phyloP scores from a whole-genome alignment of 352 stramenopile species.

The Phytophthora sp. region DNA sequence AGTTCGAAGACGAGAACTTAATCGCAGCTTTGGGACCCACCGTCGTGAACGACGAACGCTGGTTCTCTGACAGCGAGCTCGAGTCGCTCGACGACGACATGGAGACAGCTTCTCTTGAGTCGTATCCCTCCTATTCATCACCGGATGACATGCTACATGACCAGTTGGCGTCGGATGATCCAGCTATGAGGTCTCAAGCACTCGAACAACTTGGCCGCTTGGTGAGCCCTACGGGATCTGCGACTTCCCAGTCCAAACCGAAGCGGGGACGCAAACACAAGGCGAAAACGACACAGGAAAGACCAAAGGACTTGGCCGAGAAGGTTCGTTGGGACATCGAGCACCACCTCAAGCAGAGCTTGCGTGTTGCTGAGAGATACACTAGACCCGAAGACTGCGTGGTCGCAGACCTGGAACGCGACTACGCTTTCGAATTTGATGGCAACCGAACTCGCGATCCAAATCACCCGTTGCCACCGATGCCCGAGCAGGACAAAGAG shows the following conservation, averaged over 20 bases:
- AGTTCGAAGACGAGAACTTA: conserved; percentile 59
- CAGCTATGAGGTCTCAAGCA: conserved; percentile 36
- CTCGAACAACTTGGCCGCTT: conserved; percentile 44
- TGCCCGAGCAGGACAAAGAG: conserved; percentile 38
- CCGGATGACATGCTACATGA: conserved; percentile 24
- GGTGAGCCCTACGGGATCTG: conserved; percentile 19
- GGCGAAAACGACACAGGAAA: not conserved
- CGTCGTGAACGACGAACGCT: conserved; percentile 41
- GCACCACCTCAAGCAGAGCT: conserved; percentile 39
- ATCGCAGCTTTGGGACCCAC: conserved; percentile 45
- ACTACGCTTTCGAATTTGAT: conserved; percentile 54
- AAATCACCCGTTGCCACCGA: conserved; percentile 46
- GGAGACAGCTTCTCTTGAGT: conserved; percentile 23
- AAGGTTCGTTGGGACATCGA: conserved; percentile 43
- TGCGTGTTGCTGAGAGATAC: conserved; percentile 38
- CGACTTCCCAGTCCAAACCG: not conserved
- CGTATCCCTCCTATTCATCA: not conserved
- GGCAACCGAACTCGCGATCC: conserved; percentile 30
- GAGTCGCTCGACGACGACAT: conserved; percentile 23
- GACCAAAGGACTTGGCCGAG: conserved; percentile 29
- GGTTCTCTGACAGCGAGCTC: conserved; percentile 33
- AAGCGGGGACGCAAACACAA: conserved; percentile 19
- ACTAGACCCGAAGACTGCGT: conserved; percentile 20
- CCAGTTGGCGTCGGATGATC: conserved; percentile 41
- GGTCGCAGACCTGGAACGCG: conserved; percentile 35